A percentile compares a stretch with the other conserved stretches of the same genome.
Evolutionary conservation across 2,329 filamentous ascomycete genomes (phyloP).

Genomic region (Escovopsis weberi): DNA sequence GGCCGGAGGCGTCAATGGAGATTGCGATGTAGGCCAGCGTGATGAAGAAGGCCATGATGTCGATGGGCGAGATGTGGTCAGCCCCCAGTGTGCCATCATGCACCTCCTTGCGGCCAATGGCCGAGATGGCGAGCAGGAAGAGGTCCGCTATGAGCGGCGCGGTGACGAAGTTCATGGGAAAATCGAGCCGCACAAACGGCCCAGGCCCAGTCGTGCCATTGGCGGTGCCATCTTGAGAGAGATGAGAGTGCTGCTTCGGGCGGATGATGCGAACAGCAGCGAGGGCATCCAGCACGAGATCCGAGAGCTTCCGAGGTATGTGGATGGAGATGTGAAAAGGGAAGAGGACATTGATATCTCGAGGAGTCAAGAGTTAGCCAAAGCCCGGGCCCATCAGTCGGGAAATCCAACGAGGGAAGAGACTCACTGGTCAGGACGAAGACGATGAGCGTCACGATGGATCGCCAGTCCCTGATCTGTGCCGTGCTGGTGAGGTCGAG

Average conservation of each 20-base stretch:
- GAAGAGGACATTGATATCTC: conserved; percentile 55
- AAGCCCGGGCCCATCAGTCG: neutral
- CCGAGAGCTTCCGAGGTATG: conserved; percentile 36
- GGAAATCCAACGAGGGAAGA: neutral
- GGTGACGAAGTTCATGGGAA: conserved; percentile 58
- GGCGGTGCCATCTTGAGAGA: conserved; percentile 10
- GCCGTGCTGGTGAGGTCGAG: conserved; percentile 7
- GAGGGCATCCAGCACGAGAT: conserved; percentile 25
- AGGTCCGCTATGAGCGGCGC: conserved; percentile 57
- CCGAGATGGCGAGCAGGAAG: conserved; percentile 53
- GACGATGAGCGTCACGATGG: conserved; percentile 54
- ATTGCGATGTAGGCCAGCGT: conserved; percentile 64
- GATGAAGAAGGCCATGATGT: conserved; percentile 64
- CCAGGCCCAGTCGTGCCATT: conserved; percentile 12
- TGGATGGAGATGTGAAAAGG: conserved; percentile 51
- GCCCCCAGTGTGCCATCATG: conserved; percentile 53
- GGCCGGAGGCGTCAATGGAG: conserved; percentile 59
- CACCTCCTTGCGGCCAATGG: conserved; percentile 53
- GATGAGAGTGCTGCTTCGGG: conserved; percentile 16
- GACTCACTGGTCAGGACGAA: conserved; percentile 57
- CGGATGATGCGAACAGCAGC: conserved; percentile 35
- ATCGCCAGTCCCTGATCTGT: conserved; percentile 48
- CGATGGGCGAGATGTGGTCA: conserved; percentile 51
- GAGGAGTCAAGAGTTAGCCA: neutral
- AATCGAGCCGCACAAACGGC: conserved; percentile 33